phyloP scores from a whole-genome alignment of 805 yeast species.

The Candida quercuum region DNA sequence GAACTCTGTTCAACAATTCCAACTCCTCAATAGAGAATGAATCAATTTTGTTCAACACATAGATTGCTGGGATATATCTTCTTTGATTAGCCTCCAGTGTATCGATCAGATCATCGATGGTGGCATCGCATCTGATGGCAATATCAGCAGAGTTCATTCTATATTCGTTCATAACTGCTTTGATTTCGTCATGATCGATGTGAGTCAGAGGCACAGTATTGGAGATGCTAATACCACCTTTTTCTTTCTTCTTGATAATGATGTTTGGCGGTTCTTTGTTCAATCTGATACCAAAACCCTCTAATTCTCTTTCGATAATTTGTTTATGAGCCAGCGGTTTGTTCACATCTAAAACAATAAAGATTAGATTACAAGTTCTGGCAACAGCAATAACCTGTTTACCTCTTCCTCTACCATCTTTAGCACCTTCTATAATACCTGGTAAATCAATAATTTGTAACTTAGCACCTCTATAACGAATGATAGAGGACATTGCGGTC shows the following conservation, averaged over 20 bases:
- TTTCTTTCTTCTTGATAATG: slow-evolving; percentile 84
- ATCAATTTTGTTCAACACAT: slow-evolving; percentile 93
- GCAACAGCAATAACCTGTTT: slow-evolving; percentile 98
- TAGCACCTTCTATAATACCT: slow-evolving; percentile 88
- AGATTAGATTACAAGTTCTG: slow-evolving; percentile 90
- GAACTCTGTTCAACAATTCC: slow-evolving; percentile 84
- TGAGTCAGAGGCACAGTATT: slow-evolving; percentile 90
- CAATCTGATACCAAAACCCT: slow-evolving; percentile 95
- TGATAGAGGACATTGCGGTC: slow-evolving; percentile 96
- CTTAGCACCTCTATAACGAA: slow-evolving; percentile 94
- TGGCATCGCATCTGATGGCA: slow-evolving; percentile 95
- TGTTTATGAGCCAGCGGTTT: slow-evolving; percentile 93
- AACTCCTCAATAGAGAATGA: slow-evolving; percentile 91
- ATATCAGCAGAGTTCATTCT: slow-evolving; percentile 94
- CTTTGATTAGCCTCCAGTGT: slow-evolving; percentile 86
- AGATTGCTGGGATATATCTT: slow-evolving; percentile 91
- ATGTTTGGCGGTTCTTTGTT: slow-evolving; percentile 93
- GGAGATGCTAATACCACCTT: slow-evolving; percentile 93
- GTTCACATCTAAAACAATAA: slow-evolving; percentile 92
- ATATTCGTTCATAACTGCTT: slow-evolving; percentile 95
- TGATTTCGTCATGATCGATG: slow-evolving; percentile 86
- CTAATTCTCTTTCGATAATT: slow-evolving; percentile 90
- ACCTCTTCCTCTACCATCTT: slow-evolving; percentile 90
- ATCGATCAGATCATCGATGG: slow-evolving; percentile 94
- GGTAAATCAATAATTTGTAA: slow-evolving; percentile 93